phyloP scores from a whole-genome alignment of 352 stramenopile species.

The Bremia lactucae region DNA sequence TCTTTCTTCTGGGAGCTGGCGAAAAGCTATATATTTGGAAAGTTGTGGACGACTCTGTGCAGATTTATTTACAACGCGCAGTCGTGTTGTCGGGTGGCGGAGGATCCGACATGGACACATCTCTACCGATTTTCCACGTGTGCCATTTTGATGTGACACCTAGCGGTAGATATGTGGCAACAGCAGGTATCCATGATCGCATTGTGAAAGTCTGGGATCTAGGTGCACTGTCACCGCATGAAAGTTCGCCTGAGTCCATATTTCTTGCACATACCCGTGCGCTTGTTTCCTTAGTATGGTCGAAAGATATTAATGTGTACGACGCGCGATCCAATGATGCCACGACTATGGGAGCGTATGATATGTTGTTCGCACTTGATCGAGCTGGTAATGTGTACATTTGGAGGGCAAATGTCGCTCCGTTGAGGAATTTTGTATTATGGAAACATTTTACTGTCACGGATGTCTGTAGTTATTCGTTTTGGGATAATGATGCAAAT shows the following conservation, averaged over 20 bases:
- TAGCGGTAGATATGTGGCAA: conserved; percentile 51
- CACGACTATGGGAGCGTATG: conserved; percentile 14
- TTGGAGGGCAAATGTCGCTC: conserved; percentile 54
- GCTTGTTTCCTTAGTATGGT: conserved; percentile 41
- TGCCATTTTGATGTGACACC: conserved; percentile 55
- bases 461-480: conserved; percentile 23
- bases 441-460: conserved; percentile 48
- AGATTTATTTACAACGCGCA: conserved; percentile 68
- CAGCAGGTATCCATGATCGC: conserved; percentile 41
- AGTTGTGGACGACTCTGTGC: conserved; percentile 63
- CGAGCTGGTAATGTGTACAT: conserved; percentile 51
- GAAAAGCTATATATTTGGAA: conserved; percentile 78
- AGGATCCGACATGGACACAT: conserved; percentile 1
- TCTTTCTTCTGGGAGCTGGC: conserved; percentile 57
- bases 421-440: conserved; percentile 44
- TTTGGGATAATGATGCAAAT: conserved; percentile 2
- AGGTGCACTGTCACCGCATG: conserved; percentile 33
- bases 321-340: conserved; percentile 18
- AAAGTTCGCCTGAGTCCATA: conserved; percentile 40
- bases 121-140: conserved; percentile 14
- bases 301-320: conserved; percentile 45
- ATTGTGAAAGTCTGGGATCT: conserved; percentile 68
- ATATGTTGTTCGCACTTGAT: conserved; percentile 78
- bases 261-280: conserved; percentile 58
- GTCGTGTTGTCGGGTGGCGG: conserved; percentile 27